Percentiles rank a stretch among this genome's conserved stretches.
Conservation (phyloP, 805 yeast species). For the Nakazawaea holstii region DNA sequence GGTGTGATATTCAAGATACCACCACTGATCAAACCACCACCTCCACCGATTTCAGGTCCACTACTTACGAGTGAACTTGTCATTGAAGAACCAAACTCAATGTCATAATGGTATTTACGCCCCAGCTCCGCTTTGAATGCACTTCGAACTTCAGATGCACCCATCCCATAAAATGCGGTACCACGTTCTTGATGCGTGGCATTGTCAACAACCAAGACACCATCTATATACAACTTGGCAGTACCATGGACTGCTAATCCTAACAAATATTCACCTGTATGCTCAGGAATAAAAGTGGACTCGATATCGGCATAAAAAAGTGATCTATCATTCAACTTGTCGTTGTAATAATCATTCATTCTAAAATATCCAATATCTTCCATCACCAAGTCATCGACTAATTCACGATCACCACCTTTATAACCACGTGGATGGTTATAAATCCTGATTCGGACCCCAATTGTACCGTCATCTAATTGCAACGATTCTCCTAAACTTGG, state of each 20-base stretch:
- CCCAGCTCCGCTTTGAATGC: slow-evolving; percentile 36
- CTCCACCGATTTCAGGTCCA: slow-evolving; percentile 13
- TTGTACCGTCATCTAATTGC: slow-evolving; percentile 13
- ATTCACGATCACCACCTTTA: slow-evolving; percentile 13
- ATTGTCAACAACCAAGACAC: slow-evolving; percentile 48
- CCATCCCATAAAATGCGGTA: slow-evolving; percentile 45
- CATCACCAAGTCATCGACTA: slow-evolving; percentile 23
- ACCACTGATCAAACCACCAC: slow-evolving; percentile 18
- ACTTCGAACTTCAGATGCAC: slow-evolving; percentile 46
- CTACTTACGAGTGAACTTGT: slow-evolving; percentile 21
- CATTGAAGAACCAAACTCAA: slow-evolving; percentile 47
- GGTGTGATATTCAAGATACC: slow-evolving; percentile 12
- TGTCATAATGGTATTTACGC: slow-evolving; percentile 34
- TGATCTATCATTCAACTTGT: slow-evolving; percentile 15
- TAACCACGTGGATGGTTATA: slow-evolving; percentile 19
- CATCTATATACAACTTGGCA: slow-evolving; percentile 50
- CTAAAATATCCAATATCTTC: slow-evolving; percentile 14
- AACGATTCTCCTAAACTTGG: slow-evolving; percentile 26
- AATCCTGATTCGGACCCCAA: slow-evolving; percentile 21
- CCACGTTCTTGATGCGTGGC: slow-evolving; percentile 46
- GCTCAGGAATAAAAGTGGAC: slow-evolving; percentile 40
- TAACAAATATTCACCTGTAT: slow-evolving; percentile 42
- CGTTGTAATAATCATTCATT: slow-evolving; percentile 25
- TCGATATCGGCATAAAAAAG: slow-evolving; percentile 39
- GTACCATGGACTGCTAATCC: slow-evolving; percentile 52